Conservation (phyloP, 2,329 filamentous ascomycete genomes). For the Drechslera avenae region DNA sequence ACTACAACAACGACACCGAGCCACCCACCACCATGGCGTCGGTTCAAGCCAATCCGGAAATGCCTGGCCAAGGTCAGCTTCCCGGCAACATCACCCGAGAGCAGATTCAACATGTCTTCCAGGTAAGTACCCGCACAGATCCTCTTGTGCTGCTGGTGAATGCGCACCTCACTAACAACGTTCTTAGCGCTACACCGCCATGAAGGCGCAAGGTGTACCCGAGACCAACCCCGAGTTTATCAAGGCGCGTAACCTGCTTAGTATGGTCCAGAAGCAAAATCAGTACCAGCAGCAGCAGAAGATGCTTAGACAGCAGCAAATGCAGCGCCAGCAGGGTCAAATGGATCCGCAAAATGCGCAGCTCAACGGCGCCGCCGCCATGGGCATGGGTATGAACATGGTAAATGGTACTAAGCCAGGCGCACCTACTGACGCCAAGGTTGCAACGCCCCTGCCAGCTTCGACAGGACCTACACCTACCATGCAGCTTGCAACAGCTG, state of each 20-base stretch:
- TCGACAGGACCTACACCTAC: slow-evolving; percentile 31
- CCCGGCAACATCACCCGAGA: slow-evolving; percentile 73
- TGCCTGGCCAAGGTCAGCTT: slow-evolving; percentile 68
- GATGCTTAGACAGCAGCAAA: slow-evolving; percentile 53
- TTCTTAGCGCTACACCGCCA: slow-evolving; percentile 81
- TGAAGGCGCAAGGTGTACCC: slow-evolving; percentile 84
- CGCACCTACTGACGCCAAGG: slow-evolving; percentile 30
- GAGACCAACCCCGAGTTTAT: slow-evolving; percentile 85
- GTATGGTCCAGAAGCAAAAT: slow-evolving; percentile 69
- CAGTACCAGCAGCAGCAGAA: slow-evolving; percentile 52
- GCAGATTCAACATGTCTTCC: slow-evolving; percentile 75
- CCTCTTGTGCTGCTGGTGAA: slow-evolving; percentile 6
- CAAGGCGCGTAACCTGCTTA: slow-evolving; percentile 77
- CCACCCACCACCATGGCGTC: slow-evolving; percentile 68
- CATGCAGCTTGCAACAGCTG: slow-evolving; percentile 32
- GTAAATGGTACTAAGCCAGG: slow-evolving; percentile 56
- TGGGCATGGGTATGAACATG: slow-evolving; percentile 13
- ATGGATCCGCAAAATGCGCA: slow-evolving; percentile 53
- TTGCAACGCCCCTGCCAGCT: slow-evolving; percentile 21
- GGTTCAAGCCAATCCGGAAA: slow-evolving; percentile 72
- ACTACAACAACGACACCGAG: slow-evolving; percentile 15
- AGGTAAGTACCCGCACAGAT: slow-evolving; percentile 56
- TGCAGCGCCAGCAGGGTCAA: slow-evolving; percentile 61
- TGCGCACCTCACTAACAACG: slow-evolving; percentile 44
- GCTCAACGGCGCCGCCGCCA: slow-evolving; percentile 54